Conservation (phyloP, 345 rosid genomes). For the Aurinia saxatilis region DNA sequence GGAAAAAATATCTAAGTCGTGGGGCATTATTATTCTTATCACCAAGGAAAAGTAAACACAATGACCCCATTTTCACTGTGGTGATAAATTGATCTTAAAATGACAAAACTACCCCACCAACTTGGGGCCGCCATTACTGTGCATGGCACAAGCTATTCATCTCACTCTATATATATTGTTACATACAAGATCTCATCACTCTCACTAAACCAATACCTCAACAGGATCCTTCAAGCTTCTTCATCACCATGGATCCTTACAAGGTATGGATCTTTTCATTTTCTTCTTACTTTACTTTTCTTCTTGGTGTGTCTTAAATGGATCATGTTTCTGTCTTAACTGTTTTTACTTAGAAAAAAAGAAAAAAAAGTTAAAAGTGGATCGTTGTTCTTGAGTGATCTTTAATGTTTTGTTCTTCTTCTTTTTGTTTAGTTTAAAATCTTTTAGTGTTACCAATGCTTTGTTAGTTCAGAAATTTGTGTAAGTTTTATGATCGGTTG, state of each 20-base stretch:
- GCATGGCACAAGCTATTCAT: background rate
- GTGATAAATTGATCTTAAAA: constrained; percentile 5
- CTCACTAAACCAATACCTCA: constrained; percentile 12
- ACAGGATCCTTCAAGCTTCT: constrained; percentile 1
- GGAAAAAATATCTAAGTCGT: constrained; percentile 1
- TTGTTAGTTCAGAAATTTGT: background rate
- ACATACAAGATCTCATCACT: constrained; percentile 10
- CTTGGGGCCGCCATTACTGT: background rate
- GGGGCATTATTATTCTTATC: constrained; percentile 14
- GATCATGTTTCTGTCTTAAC: background rate
- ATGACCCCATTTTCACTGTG: constrained; percentile 22
- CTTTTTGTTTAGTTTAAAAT: too few species aligned
- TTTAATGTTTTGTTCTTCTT: too few species aligned
- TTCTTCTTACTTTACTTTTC: background rate
- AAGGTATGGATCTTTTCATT: constrained; percentile 21
- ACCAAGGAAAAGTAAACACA: constrained; percentile 26
- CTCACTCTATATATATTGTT: constrained; percentile 20
- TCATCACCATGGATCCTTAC: constrained; percentile 32
- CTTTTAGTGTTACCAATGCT: background rate
- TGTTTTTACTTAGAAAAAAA: background rate
- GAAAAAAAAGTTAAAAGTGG: background rate
- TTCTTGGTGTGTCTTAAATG: background rate
- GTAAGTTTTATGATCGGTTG: background rate
- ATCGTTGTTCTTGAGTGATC: background rate
- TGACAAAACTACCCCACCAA: constrained; percentile 12